Conservation (phyloP, 148 eudicot genomes). For the Vaccinium corymbosum region DNA sequence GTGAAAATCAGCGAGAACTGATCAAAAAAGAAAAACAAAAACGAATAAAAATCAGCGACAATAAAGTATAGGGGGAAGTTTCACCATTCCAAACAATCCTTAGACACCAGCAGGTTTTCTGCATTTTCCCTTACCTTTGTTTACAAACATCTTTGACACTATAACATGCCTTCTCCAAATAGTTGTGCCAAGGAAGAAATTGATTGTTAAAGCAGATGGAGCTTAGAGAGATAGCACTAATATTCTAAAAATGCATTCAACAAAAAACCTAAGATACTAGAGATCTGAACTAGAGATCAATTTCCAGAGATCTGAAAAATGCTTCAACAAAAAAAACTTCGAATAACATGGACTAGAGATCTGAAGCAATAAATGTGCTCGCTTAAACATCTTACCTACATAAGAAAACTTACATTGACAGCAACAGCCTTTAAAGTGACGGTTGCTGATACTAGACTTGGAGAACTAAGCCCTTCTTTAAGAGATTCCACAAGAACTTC, state of each 20-base stretch:
- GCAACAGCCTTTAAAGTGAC: constrained; percentile 85
- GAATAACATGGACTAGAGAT: background rate
- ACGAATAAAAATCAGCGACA: background rate
- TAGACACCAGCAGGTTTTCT: background rate
- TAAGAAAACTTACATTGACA: constrained; percentile 63
- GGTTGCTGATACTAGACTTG: constrained; percentile 72
- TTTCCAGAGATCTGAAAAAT: too few relatives aligned
- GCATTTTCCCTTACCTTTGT: background rate
- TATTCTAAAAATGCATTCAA: too few relatives aligned
- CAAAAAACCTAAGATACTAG: too few relatives aligned
- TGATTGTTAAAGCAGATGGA: constrained; percentile 4
- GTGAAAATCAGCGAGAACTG: background rate
- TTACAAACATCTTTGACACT: background rate
- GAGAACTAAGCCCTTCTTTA: constrained; percentile 58
- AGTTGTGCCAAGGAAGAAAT: background rate
- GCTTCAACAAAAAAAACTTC: background rate
- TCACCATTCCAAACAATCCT: background rate
- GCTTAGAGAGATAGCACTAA: background rate
- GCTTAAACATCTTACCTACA: background rate
- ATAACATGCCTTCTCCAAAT: background rate
- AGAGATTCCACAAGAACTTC: constrained; percentile 75
- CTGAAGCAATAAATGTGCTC: constrained; percentile 8
- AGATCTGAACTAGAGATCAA: too few relatives aligned
- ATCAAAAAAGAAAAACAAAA: too few relatives aligned
- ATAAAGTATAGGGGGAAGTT: background rate